Evolutionary conservation across 768 basidiomycete species (phyloP), one percentile per base, ranked within the genome.

Genomic region (Hericium erinaceus): DNA sequence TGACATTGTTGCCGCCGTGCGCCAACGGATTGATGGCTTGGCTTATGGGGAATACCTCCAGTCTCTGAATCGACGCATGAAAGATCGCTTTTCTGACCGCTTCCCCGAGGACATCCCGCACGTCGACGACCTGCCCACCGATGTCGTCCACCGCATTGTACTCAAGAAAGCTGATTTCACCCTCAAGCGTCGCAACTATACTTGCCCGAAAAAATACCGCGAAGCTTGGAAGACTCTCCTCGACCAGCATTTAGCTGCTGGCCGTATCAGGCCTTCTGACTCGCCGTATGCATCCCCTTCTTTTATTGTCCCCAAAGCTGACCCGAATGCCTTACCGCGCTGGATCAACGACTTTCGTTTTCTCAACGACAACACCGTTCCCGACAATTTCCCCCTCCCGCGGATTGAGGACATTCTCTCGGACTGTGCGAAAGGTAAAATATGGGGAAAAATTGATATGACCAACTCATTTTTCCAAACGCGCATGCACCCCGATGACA

Each of bases 391-490:
- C 55, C 72, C 72, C 41, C 41, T 46, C 7, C 41, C 41, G 4
- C 41, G 20, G 3, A 20, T 46, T 46, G 41, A 46, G 16, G 64
- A 72, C n/a, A 74, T 75, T 5, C 57, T 74, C 0, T 56, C 63
- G 1, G 72, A 75, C 51, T 73, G 71, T 56, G 69, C 66, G 0
- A 69, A 71, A 48, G 74, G 74, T 0, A 68, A 66, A n/a, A 61
- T 74, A 0, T 78, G 67, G 57, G 69, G 63, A 0, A 73, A 68
- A 16, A 66, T 78, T 1, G 71, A 78, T 49, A 75, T 75, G 69
- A 73, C 71, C n/a, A 69, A 74, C 38, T 65, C 70, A 0, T 77
- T 75, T 48, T 75, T 74, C 52, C 75, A 76, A 56, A 75, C 68
- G 0, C 53, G 64, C 0, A 59, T 73, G 0, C 64, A 71, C n/a